These are phyloP conservation scores for Boletus subluridellus DNA, from an alignment of 1,284 basidiomycete species.

Conservation along the genomic window DNA sequence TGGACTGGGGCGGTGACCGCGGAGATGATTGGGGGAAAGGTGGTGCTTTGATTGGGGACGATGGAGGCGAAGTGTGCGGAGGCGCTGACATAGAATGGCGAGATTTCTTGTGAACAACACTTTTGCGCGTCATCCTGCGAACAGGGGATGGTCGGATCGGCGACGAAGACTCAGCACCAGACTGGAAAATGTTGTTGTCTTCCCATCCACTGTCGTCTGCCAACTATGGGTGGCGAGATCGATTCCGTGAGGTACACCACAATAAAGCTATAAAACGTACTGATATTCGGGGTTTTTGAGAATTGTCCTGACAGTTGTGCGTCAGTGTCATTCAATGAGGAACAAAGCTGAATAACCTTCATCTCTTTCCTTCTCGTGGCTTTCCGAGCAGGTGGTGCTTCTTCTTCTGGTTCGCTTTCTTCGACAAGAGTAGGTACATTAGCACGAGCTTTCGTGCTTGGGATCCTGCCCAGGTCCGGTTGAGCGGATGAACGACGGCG, in stretches of 20 bases:
- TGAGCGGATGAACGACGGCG: conserved; percentile 67
- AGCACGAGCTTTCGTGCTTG: conserved; percentile 38
- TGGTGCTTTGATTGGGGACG: conserved; percentile 35
- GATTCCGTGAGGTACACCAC: neutral
- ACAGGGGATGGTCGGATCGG: conserved; percentile 60
- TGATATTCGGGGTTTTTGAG: conserved; percentile 53
- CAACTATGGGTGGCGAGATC: conserved; percentile 15
- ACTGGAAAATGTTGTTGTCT: conserved; percentile 81
- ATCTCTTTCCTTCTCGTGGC: conserved; percentile 60
- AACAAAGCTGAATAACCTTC: conserved; percentile 14
- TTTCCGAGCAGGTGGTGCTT: conserved; percentile 56
- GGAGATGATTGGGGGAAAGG: conserved; percentile 13
- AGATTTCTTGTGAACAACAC: conserved; percentile 46
- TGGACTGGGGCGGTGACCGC: conserved; percentile 42
- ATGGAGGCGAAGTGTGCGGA: conserved; percentile 51
- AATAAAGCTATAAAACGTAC: conserved; percentile 23
- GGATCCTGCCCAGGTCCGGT: conserved; percentile 55
- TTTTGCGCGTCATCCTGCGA: conserved; percentile 50
- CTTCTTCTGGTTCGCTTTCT: conserved; percentile 74
- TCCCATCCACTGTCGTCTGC: conserved; percentile 77
- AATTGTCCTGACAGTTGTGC: conserved; percentile 43
- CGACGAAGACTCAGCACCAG: conserved; percentile 74
- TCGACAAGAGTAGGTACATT: conserved; percentile 53
- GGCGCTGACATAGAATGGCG: conserved; percentile 72
- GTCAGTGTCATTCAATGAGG: neutral